These are phyloP conservation scores for Gentiana straminea DNA, from an alignment of 257 asterid genomes.

Conservation along the genomic window DNA sequence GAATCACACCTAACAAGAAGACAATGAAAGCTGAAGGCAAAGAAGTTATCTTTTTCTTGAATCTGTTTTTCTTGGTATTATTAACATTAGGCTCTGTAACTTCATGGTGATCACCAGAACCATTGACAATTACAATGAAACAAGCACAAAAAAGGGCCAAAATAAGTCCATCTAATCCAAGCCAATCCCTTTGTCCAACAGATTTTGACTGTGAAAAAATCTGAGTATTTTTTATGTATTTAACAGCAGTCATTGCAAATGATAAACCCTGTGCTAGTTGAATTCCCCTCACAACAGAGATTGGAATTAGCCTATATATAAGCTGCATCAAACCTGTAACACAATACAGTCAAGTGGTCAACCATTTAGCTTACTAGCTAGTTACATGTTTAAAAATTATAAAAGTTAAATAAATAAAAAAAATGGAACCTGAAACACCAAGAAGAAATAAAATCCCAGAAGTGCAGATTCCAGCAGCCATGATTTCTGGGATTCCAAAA, in stretches of 20 bases:
- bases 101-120: constrained; percentile 38
- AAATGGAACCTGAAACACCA: constrained; percentile 30
- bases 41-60: constrained; percentile 23
- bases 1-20: constrained; percentile 40
- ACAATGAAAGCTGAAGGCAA: constrained; percentile 60
- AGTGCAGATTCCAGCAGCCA: constrained; percentile 81
- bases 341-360: too few relatives aligned
- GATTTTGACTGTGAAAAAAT: constrained; percentile 45
- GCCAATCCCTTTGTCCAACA: constrained; percentile 47
- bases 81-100: constrained; percentile 6
- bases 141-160: constrained; percentile 49
- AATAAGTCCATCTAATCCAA: constrained; percentile 63
- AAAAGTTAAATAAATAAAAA: too few relatives aligned
- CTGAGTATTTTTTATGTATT: constrained; percentile 44
- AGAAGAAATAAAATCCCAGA: constrained; percentile 39
- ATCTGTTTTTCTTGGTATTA: constrained; percentile 7
- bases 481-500: constrained; percentile 62
- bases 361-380: too few relatives aligned
- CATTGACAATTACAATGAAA: constrained; percentile 46
- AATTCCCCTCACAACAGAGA: constrained; percentile 68
- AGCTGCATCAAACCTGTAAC: constrained; percentile 38
- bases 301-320: constrained; percentile 48
- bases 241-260: constrained; percentile 68
- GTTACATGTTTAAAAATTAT: too few relatives aligned
- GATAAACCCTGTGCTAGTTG: constrained; percentile 75